Conservation (phyloP, 352 stramenopile genomes). For the Globisporangium carolinianum region DNA sequence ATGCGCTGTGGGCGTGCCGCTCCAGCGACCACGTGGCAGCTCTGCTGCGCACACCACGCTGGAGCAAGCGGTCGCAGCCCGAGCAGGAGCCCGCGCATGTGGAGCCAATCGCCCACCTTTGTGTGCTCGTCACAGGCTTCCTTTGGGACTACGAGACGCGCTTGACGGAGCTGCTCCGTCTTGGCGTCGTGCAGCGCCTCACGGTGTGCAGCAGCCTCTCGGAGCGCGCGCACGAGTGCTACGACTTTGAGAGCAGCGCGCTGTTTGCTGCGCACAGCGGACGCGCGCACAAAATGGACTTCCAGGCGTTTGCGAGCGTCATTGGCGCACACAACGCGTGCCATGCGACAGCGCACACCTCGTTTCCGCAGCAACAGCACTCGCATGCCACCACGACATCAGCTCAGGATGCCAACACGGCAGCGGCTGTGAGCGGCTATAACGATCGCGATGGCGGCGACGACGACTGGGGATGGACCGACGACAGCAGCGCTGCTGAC, state of each 20-base stretch:
- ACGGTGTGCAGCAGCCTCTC: conserved; percentile 63
- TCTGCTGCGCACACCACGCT: conserved; percentile 15
- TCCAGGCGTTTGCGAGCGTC: conserved; percentile 32
- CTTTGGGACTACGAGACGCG: conserved; percentile 52
- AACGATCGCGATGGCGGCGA: conserved; percentile 3
- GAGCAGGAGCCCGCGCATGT: conserved; percentile 5
- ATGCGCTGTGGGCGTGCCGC: conserved; percentile 25
- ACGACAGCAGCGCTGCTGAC: conserved; percentile 16
- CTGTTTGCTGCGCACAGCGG: conserved; percentile 11
- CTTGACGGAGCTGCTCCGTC: conserved; percentile 27
- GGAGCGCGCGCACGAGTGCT: conserved; percentile 65
- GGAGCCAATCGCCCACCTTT: conserved; percentile 30
- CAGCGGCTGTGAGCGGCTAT: not conserved
- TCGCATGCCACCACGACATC: not conserved
- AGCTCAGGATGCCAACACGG: not conserved
- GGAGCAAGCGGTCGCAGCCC: not conserved
- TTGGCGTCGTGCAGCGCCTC: conserved; percentile 30
- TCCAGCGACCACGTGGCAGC: conserved; percentile 12
- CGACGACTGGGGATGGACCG: conserved; percentile 50
- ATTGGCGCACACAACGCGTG: conserved; percentile 17
- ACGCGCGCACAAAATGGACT: conserved; percentile 31
- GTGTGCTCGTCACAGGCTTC: conserved; percentile 46
- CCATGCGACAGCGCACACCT: not conserved
- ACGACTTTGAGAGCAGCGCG: conserved; percentile 28
- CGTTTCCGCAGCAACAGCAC: not conserved